These are phyloP conservation scores for Cadophora gregata DNA, from an alignment of 2,329 filamentous ascomycete species.

Conservation along the genomic window DNA sequence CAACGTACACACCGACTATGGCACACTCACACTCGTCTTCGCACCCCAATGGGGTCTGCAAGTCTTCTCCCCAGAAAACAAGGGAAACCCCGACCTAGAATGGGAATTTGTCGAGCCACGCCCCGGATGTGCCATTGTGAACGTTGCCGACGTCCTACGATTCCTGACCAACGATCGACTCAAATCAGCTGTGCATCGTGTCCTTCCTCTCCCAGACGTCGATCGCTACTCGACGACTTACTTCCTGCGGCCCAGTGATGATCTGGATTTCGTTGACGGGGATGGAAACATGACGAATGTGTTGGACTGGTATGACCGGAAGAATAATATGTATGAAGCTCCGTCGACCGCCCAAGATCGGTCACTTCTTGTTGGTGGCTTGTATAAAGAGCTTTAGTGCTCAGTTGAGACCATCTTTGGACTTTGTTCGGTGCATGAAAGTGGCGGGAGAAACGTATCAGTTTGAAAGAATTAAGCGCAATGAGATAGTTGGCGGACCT, in stretches of 20 bases:
- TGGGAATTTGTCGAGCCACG: conserved; percentile 60
- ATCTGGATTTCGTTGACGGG: conserved; percentile 59
- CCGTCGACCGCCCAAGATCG: not conserved
- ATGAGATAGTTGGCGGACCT: too few relatives aligned
- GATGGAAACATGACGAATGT: conserved; percentile 59
- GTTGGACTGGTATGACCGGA: conserved; percentile 58
- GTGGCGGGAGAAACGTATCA: too few relatives aligned
- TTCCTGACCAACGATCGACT: conserved; percentile 59
- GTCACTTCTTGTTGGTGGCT: not conserved
- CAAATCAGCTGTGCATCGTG: conserved; percentile 61
- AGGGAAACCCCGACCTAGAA: not conserved
- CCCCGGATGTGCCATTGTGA: conserved; percentile 57
- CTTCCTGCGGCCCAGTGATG: conserved; percentile 61
- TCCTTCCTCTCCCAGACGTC: conserved; percentile 56
- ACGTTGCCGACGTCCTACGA: conserved; percentile 63
- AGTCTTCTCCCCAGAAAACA: not conserved
- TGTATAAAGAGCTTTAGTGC: not conserved
- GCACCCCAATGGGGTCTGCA: not conserved
- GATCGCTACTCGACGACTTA: conserved; percentile 64
- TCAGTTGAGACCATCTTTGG: too few relatives aligned
- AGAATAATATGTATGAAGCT: conserved; percentile 53
- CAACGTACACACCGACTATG: not conserved
- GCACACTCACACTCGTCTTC: not conserved
- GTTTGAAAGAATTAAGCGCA: too few relatives aligned
- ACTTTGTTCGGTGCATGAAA: too few relatives aligned